Percentiles rank a stretch among this genome's conserved stretches.
These are phyloP conservation scores for Penicillium argentinense DNA, from an alignment of 495 filamentous ascomycete genomes.

Conservation along the genomic window DNA sequence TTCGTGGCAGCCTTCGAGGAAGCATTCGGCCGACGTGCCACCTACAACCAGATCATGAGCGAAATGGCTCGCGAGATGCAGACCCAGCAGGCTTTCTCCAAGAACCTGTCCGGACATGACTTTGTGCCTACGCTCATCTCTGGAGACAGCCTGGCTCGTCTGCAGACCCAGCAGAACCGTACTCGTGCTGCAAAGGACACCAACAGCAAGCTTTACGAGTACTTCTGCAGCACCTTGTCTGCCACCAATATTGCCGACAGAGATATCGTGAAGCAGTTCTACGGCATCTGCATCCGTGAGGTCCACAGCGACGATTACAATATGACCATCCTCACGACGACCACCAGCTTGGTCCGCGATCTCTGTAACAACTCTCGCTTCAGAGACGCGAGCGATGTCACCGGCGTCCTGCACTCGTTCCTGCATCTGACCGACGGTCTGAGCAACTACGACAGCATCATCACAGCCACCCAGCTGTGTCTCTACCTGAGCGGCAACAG, in stretches of 20 bases:
- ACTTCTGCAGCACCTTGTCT: conserved; percentile 56
- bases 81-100: conserved; percentile 57
- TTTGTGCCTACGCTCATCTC: conserved; percentile 50
- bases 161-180: conserved; percentile 51
- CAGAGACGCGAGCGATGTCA: conserved; percentile 53
- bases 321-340: conserved; percentile 41
- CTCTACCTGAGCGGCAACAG: conserved; percentile 52
- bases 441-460: conserved; percentile 45
- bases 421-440: conserved; percentile 54
- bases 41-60: conserved; percentile 55
- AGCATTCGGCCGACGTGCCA: conserved; percentile 35
- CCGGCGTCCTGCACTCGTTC: conserved; percentile 55
- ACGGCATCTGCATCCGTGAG: conserved; percentile 51
- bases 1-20: conserved; percentile 64
- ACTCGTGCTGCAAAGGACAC: conserved; percentile 41
- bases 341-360: conserved; percentile 36
- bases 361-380: conserved; percentile 46
- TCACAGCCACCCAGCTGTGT: conserved; percentile 56
- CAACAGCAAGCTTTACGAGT: conserved; percentile 53
- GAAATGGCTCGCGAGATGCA: conserved; percentile 57
- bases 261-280: conserved; percentile 42
- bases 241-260: conserved; percentile 37
- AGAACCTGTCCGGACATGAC: conserved; percentile 40
- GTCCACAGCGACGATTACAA: conserved; percentile 42
- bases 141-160: conserved; percentile 50